Conservation (phyloP, 345 rosid species). For the Salix caprea region DNA sequence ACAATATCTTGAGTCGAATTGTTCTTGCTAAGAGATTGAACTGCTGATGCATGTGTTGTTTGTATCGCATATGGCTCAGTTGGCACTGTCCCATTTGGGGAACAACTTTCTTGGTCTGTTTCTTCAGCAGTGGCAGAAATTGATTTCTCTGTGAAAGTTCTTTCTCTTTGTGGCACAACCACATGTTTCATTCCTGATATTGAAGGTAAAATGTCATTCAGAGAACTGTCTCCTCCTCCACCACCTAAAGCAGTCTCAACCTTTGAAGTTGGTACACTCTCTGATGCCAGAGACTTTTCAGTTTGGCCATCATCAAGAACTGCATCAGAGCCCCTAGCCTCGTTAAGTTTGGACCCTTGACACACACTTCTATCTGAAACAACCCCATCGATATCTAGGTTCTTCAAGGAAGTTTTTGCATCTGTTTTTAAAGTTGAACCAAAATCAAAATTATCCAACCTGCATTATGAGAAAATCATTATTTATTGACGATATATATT, state of each 20-base stretch:
- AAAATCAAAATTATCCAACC: constrained; percentile 56
- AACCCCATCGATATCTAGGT: constrained; percentile 23
- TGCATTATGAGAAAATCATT: constrained; percentile 27
- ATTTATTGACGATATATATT: no score
- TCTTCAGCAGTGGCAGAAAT: constrained; percentile 9
- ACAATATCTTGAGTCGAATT: constrained; percentile 15
- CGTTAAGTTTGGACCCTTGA: constrained; percentile 24
- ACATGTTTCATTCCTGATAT: constrained; percentile 19
- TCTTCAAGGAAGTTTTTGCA: constrained; percentile 31
- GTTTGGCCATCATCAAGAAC: constrained; percentile 15
- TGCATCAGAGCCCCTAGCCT: constrained; percentile 12
- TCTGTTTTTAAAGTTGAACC: constrained; percentile 39
- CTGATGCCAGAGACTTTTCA: constrained; percentile 21
- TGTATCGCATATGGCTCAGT: constrained; percentile 15
- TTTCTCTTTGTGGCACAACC: constrained; percentile 4
- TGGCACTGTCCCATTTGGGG: constrained; percentile 10
- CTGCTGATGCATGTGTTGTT: constrained; percentile 11
- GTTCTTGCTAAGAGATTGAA: constrained; percentile 14
- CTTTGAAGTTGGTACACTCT: constrained; percentile 21
- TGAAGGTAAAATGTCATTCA: constrained; percentile 20
- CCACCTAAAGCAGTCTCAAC: constrained; percentile 25
- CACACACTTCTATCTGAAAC: constrained; percentile 31
- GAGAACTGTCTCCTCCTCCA: constrained; percentile 21
- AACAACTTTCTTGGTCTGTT: constrained; percentile 13
- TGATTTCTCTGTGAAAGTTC: constrained; percentile 18